Evolutionary conservation across 2,329 filamentous ascomycete genomes (phyloP).

Genomic region (Dothideomycetes sp.): DNA sequence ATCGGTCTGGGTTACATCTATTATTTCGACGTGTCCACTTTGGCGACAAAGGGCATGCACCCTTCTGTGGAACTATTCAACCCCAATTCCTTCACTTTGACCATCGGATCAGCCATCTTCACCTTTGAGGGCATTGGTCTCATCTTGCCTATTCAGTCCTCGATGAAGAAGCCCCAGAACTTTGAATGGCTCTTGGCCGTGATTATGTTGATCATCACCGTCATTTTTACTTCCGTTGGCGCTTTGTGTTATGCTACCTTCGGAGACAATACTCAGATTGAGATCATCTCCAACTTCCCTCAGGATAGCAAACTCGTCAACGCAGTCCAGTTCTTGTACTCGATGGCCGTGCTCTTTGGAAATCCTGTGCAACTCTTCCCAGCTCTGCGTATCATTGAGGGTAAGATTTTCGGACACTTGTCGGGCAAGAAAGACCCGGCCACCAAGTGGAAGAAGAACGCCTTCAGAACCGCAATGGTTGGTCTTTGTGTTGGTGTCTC

Average conservation of each 20-base stretch:
- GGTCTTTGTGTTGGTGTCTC: conserved; percentile 52
- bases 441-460: conserved; percentile 72
- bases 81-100: conserved; percentile 58
- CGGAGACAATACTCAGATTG: conserved; percentile 57
- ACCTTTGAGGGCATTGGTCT: conserved; percentile 72
- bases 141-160: conserved; percentile 66
- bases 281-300: conserved; percentile 69
- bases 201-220: conserved; percentile 65
- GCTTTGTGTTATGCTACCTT: conserved; percentile 68
- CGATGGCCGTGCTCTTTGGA: conserved; percentile 62
- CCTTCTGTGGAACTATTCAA: conserved; percentile 61
- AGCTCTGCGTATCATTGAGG: conserved; percentile 62
- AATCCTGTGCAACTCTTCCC: conserved; percentile 69
- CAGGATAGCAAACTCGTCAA: conserved; percentile 65
- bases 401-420: conserved; percentile 53
- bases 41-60: conserved; percentile 49
- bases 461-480: conserved; percentile 50
- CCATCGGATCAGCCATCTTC: conserved; percentile 65
- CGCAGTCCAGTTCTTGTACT: conserved; percentile 65
- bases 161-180: conserved; percentile 60
- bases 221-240: conserved; percentile 63
- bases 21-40: conserved; percentile 54
- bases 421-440: conserved; percentile 56
- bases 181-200: conserved; percentile 57
- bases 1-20: conserved; percentile 65